Base-by-base conservation (phyloP, 2,329 filamentous ascomycete species). In the Colletotrichum viniferum region DNA sequence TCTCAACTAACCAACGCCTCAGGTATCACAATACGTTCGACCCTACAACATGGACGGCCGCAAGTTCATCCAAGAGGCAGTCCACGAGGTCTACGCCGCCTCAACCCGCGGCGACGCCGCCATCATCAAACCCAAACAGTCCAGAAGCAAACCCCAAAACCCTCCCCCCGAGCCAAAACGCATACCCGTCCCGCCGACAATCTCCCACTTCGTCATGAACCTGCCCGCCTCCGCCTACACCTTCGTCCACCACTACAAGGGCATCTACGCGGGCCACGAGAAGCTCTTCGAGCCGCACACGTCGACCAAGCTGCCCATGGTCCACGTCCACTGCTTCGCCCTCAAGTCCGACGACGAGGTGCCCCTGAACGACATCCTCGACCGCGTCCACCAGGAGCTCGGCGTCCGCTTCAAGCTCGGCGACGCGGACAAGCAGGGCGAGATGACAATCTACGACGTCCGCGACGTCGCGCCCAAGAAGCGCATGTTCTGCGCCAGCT, bases 131-230 rank as follows among this genome's bases (percentile, higher is more conserved):
- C 85, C 86, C 12, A 92, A 88, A 81, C 60, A 72, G n/a, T 83
- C 85, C 13, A 85, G 84, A 69, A 86, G 79, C 81, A 83, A 81
- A 60, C 77, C 78, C 67, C 82, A 84, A 18, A 80, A 81, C 24
- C 82, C 84, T 16, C 82, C 82, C 5, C 85, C 85, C 5, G 80
- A 83, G 69, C 83, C 84, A 28, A 79, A 80, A 77, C 84, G 80
- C 76, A 81, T 92, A 32, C 86, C 88, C 13, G 88, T 96, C 61
- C 96, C 96, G 4, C 89, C 89, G 4, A 93, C 93, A 48, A 95
- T 98, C 82, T 90, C 92, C n/a, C 97, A 98, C 86, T 99, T 96
- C 83, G 94, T 98, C 78, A 98, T 99, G 95, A 99, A 99, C 85
- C 93, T 99, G 18, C 97, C 97, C 1, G 97, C 96, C 2, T 94